These are phyloP conservation scores for Mortierella sp. DNA, from an alignment of 371 early-diverging fungal species.

Conservation along the genomic window DNA sequence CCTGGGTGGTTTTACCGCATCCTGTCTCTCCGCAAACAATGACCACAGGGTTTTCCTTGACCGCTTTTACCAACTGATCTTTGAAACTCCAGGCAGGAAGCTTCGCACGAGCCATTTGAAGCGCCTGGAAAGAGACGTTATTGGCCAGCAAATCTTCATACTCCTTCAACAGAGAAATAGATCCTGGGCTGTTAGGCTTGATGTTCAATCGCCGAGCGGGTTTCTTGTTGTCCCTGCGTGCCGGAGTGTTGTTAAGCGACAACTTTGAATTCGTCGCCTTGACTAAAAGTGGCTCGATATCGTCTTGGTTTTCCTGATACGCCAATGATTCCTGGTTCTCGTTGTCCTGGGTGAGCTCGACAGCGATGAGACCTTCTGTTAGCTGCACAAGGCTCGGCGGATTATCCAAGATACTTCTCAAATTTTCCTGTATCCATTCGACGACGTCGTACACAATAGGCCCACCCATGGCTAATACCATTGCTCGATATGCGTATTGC, in stretches of 20 bases:
- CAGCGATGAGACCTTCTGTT: conserved; percentile 59
- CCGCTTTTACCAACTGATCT: conserved; percentile 65
- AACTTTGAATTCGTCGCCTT: conserved; percentile 19
- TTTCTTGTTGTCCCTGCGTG: conserved; percentile 24
- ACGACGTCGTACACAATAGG: conserved; percentile 80
- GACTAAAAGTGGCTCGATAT: conserved; percentile 13
- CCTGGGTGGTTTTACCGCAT: conserved; percentile 86
- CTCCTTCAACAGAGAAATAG: conserved; percentile 40
- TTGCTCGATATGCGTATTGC: conserved; percentile 61
- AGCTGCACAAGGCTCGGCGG: conserved; percentile 73
- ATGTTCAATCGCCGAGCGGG: conserved; percentile 23
- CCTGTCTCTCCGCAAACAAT: conserved; percentile 92
- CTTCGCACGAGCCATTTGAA: conserved; percentile 64
- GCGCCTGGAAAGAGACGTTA: conserved; percentile 63
- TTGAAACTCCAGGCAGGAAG: conserved; percentile 79
- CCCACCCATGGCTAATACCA: conserved; percentile 65
- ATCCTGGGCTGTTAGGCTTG: conserved; percentile 51
- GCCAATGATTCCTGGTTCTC: conserved; percentile 47
- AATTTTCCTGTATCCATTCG: conserved; percentile 77
- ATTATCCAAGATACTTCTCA: conserved; percentile 65
- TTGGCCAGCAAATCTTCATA: conserved; percentile 45
- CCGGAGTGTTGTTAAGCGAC: background rate
- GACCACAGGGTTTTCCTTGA: conserved; percentile 65
- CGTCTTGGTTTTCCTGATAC: conserved; percentile 1
- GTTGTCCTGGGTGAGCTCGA: conserved; percentile 34